Evolutionary conservation across 805 yeast species (phyloP).

Genomic region (Wickerhamomyces subpelliculosus): DNA sequence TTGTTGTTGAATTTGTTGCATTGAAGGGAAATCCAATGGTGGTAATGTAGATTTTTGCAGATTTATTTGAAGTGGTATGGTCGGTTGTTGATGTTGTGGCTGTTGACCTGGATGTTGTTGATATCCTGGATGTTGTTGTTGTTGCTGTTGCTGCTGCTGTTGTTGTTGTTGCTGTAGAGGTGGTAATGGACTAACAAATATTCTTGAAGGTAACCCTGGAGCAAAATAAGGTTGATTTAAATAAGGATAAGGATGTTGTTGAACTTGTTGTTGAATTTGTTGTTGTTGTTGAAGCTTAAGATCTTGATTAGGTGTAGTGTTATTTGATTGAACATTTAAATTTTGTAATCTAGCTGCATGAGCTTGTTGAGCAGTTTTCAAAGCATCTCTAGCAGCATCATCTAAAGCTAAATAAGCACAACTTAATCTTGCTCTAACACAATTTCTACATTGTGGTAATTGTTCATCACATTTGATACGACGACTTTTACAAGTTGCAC

Average conservation of each 20-base stretch:
- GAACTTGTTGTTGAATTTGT: neutral
- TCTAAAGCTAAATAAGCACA: slow-evolving; percentile 46
- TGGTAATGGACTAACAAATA: slow-evolving; percentile 10
- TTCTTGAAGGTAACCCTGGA: slow-evolving; percentile 17
- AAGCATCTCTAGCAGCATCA: slow-evolving; percentile 40
- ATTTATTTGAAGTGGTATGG: too few relatives aligned
- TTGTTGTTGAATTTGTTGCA: neutral
- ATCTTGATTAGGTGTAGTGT: neutral
- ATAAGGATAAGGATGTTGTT: neutral
- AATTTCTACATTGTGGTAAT: slow-evolving; percentile 52
- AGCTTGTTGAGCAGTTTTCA: slow-evolving; percentile 41
- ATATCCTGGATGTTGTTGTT: neutral
- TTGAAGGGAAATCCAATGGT: neutral
- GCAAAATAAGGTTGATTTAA: neutral
- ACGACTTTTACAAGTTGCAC: slow-evolving; percentile 59
- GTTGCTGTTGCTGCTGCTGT: too few relatives aligned
- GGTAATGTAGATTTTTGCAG: too few relatives aligned
- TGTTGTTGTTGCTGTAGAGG: too few relatives aligned
- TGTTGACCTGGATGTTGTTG: neutral
- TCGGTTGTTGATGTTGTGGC: too few relatives aligned
- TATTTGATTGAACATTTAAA: slow-evolving; percentile 13
- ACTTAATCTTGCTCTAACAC: slow-evolving; percentile 37
- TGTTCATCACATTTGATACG: slow-evolving; percentile 61
- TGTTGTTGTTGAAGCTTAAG: neutral
- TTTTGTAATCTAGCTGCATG: slow-evolving; percentile 30